Conservation (phyloP, 805 yeast species). For the Yarrowia osloensis region DNA sequence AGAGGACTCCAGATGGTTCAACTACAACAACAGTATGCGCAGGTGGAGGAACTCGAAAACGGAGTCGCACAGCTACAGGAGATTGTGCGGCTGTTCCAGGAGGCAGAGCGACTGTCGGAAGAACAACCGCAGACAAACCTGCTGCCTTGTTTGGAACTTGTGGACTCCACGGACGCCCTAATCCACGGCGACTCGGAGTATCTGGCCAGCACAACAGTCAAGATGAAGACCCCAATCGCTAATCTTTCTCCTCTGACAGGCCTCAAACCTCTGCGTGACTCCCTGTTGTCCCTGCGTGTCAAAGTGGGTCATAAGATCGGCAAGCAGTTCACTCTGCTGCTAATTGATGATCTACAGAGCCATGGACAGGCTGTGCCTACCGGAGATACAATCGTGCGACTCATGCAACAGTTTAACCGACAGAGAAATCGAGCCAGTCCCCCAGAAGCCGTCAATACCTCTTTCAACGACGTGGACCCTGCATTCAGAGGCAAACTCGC, state of each 20-base stretch:
- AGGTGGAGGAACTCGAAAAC: conserved; percentile 64
- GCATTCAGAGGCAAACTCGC: conserved; percentile 49
- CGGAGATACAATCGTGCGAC: conserved; percentile 54
- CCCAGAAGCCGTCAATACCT: background rate
- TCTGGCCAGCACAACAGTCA: background rate
- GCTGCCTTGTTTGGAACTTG: conserved; percentile 58
- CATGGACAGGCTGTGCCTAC: conserved; percentile 56
- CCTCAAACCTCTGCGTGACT: conserved; percentile 52
- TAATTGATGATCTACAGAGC: conserved; percentile 61
- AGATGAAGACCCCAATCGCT: conserved; percentile 41
- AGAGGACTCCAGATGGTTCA: conserved; percentile 55
- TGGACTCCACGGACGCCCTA: conserved; percentile 59
- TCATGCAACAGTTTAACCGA: conserved; percentile 42
- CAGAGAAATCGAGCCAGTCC: conserved; percentile 3
- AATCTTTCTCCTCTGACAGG: conserved; percentile 55
- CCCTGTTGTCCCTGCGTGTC: conserved; percentile 56
- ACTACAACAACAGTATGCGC: conserved; percentile 54
- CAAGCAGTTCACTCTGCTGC: conserved; percentile 54
- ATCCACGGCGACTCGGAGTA: conserved; percentile 51
- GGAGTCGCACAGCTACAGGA: conserved; percentile 57
- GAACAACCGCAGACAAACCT: conserved; percentile 43
- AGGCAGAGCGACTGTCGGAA: conserved; percentile 51
- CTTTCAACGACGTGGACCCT: conserved; percentile 14
- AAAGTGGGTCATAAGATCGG: conserved; percentile 72
- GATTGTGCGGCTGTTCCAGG: conserved; percentile 50